Evolutionary conservation across 2,329 filamentous ascomycete genomes (phyloP), one percentile per base, ranked within the genome.

Genomic region (Nemania abortiva): DNA sequence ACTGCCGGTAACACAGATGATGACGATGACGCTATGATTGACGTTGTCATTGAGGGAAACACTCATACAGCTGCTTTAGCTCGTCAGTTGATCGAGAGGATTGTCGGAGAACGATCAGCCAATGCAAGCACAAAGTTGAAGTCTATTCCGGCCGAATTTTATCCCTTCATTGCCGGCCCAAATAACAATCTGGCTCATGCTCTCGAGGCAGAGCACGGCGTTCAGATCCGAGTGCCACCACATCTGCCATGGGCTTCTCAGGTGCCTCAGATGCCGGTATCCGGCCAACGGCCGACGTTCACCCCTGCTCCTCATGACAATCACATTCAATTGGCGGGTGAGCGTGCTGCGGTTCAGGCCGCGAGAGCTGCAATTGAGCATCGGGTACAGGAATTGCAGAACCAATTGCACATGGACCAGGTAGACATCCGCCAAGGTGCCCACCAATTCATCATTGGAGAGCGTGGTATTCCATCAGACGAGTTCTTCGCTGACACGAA

Each of bases 401-500:
- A 89, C 68, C 89, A 93, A 78, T 85, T 98, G 58, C 89, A 91
- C 50, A 84, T 96, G 57, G 90, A 96, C 74, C 91, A 97, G 80
- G 84, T 94, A 50, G 88, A 91, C 6, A 93, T 98, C 74, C 92
- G 95, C 80, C 91, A 91, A 70, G 94, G 93, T 57, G 90, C 94
- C 60, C 96, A 98, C 79, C 95, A 97, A 79, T 98, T 98, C 84
- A 96, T 99, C 77, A 90, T 97, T 71, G 95, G 95, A 60, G 90
- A 95, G 70, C 88, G 91, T 70, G 94, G 93, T 70, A 88, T 92
- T 70, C 90, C 93, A 20, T 85, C 93, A 39, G 90, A 98, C 66
- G 90, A 97, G 54, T 98, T 99, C 84, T 90, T 98, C 72, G 87
- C 90, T 54, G 90, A 97, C 77, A 98, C 96, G 66, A 95, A 95